Evolutionary conservation across 441 rosid species (phyloP), one percentile per base, ranked within the genome.

Genomic region (Erodium trifolium): DNA sequence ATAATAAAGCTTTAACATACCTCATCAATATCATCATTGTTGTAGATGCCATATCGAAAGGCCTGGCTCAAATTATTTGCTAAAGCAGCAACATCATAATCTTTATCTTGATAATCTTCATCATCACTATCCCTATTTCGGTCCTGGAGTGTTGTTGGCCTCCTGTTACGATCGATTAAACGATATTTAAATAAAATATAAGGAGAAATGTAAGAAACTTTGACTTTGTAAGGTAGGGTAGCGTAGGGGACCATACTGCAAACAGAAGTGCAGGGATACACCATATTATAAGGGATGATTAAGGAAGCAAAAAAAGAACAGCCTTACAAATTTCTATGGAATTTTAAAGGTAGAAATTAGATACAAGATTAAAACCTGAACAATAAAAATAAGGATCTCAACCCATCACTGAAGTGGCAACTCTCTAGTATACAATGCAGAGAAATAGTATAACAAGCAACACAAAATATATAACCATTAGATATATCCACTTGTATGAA

Each of bases 11-110:
- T 7, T 39, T 39, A 39, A 39, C 43, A 39, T 18, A 94, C 96
- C 99, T 91, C 92, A 73, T 94, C 94, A 66, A 79, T 78, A 53
- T 83, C 97, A 51, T 94, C 96, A 16, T 87, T 85, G 79, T 76
- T 79, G 82, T 91, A 94, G 63, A 87, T 88, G 70, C 95, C 96
- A 82, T 86, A 94, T 78, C 83, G 86, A 72, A 90, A 91, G 57
- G 97, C 96, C 86, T 90, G 92, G 77, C 91, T 94, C 71, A 94
- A 80, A 74, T 91, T 94, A 78, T 88, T 94, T 75, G 99, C 97
- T 63, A 94, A 79, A 75, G 93, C 96, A 62, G 97, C 96, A 75
- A 90, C 97, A 81, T 91, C 96, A 76, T 87, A 94, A 78, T 94
- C 97, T 80, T 97, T 86, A 77, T 93, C 97, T 63, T 86, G 97